These are phyloP conservation scores for Sordariomycetes sp. DNA, from an alignment of 2,329 filamentous ascomycete genomes.

Conservation along the genomic window DNA sequence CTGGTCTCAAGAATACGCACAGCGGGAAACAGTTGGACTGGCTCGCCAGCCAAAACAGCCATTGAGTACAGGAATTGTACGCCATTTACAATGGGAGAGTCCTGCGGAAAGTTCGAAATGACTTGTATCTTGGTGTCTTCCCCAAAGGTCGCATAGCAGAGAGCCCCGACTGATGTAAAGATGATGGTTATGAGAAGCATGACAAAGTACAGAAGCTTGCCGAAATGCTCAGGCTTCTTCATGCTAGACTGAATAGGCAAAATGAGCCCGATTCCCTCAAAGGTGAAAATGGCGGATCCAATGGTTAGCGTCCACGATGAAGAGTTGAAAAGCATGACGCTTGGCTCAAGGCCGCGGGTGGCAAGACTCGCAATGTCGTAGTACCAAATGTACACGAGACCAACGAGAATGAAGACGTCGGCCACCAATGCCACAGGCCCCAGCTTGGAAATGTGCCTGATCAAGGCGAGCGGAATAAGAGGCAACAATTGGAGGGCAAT, in stretches of 20 bases:
- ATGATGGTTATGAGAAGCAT: constrained; percentile 67
- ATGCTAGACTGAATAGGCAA: constrained; percentile 70
- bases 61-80: constrained; percentile 68
- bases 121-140: constrained; percentile 61
- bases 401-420: constrained; percentile 63
- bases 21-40: constrained; percentile 67
- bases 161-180: constrained; percentile 62
- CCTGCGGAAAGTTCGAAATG: constrained; percentile 67
- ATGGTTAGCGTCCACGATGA: constrained; percentile 60
- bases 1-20: constrained; percentile 61
- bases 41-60: constrained; percentile 64
- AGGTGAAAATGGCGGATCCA: constrained; percentile 68
- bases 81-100: constrained; percentile 62
- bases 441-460: constrained; percentile 68
- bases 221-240: constrained; percentile 60
- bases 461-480: constrained; percentile 58
- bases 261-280: constrained; percentile 70
- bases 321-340: constrained; percentile 62
- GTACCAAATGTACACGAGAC: constrained; percentile 64
- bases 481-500: constrained; percentile 58
- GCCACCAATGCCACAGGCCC: constrained; percentile 60
- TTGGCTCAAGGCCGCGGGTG: constrained; percentile 44
- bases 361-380: constrained; percentile 54
- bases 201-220: constrained; percentile 54
- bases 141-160: constrained; percentile 69